phyloP scores from a whole-genome alignment of 352 stramenopile species.

The Phytophthora nicotianae region DNA sequence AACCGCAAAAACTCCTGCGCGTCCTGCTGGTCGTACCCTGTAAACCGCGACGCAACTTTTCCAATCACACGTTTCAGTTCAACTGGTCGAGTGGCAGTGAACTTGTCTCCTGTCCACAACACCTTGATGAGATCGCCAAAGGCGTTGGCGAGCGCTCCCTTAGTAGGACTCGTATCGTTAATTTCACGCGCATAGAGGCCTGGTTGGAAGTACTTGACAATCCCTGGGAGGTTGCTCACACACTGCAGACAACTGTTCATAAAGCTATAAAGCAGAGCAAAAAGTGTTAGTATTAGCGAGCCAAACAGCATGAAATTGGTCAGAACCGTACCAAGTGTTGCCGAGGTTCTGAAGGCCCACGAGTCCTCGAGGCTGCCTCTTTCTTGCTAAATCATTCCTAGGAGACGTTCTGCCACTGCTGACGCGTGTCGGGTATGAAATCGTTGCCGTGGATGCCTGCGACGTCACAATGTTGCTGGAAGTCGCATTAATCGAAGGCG shows the following conservation, averaged over 20 bases:
- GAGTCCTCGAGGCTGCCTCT: slow-evolving; percentile 46
- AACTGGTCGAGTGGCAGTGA: slow-evolving; percentile 58
- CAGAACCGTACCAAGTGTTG: slow-evolving; percentile 70
- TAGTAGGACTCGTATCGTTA: slow-evolving; percentile 63
- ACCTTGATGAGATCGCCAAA: slow-evolving; percentile 77
- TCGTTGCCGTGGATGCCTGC: slow-evolving; percentile 17
- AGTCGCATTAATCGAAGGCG: slow-evolving; percentile 25
- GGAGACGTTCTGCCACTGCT: slow-evolving; percentile 25
- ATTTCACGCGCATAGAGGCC: slow-evolving; percentile 51
- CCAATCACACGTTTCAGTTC: slow-evolving; percentile 80
- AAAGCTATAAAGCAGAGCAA: slow-evolving; percentile 47
- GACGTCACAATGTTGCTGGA: slow-evolving; percentile 35
- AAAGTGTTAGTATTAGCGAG: slow-evolving; percentile 1
- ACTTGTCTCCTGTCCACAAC: slow-evolving; percentile 66
- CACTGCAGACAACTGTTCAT: slow-evolving; percentile 91
- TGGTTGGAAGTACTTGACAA: slow-evolving; percentile 66
- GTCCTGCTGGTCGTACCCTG: slow-evolving; percentile 89
- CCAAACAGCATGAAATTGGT: neutral
- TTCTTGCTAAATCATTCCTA: slow-evolving; percentile 20
- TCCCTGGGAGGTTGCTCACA: slow-evolving; percentile 63
- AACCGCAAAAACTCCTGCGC: slow-evolving; percentile 92
- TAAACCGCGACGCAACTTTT: slow-evolving; percentile 74
- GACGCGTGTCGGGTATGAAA: slow-evolving; percentile 17
- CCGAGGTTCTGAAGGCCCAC: slow-evolving; percentile 79
- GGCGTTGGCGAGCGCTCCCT: slow-evolving; percentile 59